Conservation (phyloP, 495 filamentous ascomycete species). For the Penicillium salamii region DNA sequence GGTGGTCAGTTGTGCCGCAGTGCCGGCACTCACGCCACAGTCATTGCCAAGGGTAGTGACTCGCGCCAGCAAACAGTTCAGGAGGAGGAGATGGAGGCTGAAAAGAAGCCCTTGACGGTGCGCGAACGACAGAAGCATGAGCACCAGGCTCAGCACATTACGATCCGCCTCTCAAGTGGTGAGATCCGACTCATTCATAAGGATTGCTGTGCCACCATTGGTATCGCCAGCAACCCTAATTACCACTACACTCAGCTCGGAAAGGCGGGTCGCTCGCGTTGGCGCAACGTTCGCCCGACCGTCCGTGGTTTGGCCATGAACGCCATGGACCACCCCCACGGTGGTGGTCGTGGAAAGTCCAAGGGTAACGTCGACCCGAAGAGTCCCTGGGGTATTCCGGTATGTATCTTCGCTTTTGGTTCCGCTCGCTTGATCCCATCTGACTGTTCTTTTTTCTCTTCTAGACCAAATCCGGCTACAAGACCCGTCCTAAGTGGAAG, state of each 20-base stretch:
- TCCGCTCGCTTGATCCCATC: neutral
- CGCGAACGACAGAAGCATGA: slow-evolving; percentile 48
- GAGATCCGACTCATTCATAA: slow-evolving; percentile 84
- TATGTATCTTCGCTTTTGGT: slow-evolving; percentile 48
- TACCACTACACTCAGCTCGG: slow-evolving; percentile 86
- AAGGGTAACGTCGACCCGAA: slow-evolving; percentile 95
- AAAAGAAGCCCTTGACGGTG: slow-evolving; percentile 34
- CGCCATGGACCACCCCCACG: slow-evolving; percentile 92
- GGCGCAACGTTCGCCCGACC: slow-evolving; percentile 90
- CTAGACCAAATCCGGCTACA: slow-evolving; percentile 93
- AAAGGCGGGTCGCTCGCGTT: slow-evolving; percentile 88
- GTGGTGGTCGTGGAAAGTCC: slow-evolving; percentile 96
- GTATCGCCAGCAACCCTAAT: slow-evolving; percentile 88
- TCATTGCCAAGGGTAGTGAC: slow-evolving; percentile 79
- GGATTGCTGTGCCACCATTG: slow-evolving; percentile 91
- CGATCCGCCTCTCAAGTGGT: slow-evolving; percentile 83
- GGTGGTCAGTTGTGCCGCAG: slow-evolving; percentile 89
- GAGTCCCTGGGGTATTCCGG: slow-evolving; percentile 93
- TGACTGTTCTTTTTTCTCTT: slow-evolving; percentile 17
- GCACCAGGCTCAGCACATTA: slow-evolving; percentile 64
- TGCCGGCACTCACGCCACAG: slow-evolving; percentile 84
- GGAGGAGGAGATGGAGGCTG: slow-evolving; percentile 18
- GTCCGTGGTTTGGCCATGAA: slow-evolving; percentile 99
- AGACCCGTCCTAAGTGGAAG: slow-evolving; percentile 79
- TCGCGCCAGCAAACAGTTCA: slow-evolving; percentile 36